Evolutionary conservation across 2,329 filamentous ascomycete genomes (phyloP).

Genomic region (Fusarium goolgardi): DNA sequence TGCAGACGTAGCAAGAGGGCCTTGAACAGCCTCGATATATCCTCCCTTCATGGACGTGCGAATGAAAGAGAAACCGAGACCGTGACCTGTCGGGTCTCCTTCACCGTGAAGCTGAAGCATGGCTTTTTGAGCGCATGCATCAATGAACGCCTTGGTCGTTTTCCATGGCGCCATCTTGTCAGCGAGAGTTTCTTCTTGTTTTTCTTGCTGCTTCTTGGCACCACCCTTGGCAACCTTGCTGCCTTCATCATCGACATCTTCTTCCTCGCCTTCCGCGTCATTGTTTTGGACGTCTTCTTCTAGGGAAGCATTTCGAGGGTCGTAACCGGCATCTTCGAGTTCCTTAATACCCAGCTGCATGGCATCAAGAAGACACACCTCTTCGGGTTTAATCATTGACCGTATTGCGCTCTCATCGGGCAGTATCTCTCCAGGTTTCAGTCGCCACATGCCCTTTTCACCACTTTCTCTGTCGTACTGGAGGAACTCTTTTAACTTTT

Average conservation of each 20-base stretch:
- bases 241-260: constrained; percentile 59
- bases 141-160: constrained; percentile 94
- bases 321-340: constrained; percentile 90
- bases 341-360: constrained; percentile 97
- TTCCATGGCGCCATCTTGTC: constrained; percentile 96
- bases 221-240: constrained; percentile 54
- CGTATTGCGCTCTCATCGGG: constrained; percentile 86
- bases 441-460: constrained; percentile 83
- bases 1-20: constrained; percentile 73
- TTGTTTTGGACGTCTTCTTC: constrained; percentile 74
- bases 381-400: constrained; percentile 92
- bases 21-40: constrained; percentile 82
- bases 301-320: constrained; percentile 68
- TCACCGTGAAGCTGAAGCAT: constrained; percentile 96
- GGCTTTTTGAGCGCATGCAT: constrained; percentile 92
- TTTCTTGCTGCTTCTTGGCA: constrained; percentile 59
- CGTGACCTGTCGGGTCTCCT: constrained; percentile 92
- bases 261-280: constrained; percentile 70
- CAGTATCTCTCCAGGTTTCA: constrained; percentile 76
- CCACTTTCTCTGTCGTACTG: constrained; percentile 81
- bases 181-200: constrained; percentile 77
- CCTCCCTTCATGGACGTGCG: constrained; percentile 99
- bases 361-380: constrained; percentile 92
- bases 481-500: constrained; percentile 97
- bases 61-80: constrained; percentile 96